Percentiles rank a stretch among this genome's conserved stretches.
Evolutionary conservation across 257 asterid species (phyloP).

Genomic region (Primulina eburnea): DNA sequence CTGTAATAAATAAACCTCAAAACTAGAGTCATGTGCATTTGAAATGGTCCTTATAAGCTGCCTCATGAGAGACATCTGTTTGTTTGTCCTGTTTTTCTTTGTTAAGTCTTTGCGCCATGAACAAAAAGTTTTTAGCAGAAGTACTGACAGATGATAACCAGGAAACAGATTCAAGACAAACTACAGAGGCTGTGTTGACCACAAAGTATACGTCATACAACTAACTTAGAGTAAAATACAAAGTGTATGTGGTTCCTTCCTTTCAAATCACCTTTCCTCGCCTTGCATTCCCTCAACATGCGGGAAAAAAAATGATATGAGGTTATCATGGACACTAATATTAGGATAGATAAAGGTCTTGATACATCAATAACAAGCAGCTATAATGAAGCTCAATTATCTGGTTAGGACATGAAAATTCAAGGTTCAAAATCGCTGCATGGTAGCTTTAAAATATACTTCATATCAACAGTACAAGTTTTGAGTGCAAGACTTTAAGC

Average conservation of each 20-base stretch:
- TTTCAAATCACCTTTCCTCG: neutral
- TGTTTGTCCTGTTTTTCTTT: constrained; percentile 32
- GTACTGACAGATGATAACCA: neutral
- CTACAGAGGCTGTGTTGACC: neutral
- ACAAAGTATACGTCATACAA: neutral
- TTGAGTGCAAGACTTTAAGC: neutral
- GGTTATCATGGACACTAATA: constrained; percentile 7
- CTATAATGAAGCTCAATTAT: neutral
- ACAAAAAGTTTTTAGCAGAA: constrained; percentile 6
- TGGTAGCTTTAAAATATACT: neutral
- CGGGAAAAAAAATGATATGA: neutral
- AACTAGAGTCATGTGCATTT: constrained; percentile 38
- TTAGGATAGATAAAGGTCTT: neutral
- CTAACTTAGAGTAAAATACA: neutral
- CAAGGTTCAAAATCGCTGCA: neutral
- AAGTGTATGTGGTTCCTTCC: too few relatives aligned
- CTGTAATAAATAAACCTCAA: constrained; percentile 50
- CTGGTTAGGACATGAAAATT: neutral
- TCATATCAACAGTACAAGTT: neutral
- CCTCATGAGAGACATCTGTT: constrained; percentile 30
- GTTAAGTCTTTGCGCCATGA: constrained; percentile 45
- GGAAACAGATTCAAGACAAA: constrained; percentile 14
- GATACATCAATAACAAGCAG: neutral
- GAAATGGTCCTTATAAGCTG: constrained; percentile 33
- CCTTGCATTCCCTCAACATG: constrained; percentile 2